phyloP scores from a whole-genome alignment of 106 monocot genomes.

The Phalaenopsis aphrodite region DNA sequence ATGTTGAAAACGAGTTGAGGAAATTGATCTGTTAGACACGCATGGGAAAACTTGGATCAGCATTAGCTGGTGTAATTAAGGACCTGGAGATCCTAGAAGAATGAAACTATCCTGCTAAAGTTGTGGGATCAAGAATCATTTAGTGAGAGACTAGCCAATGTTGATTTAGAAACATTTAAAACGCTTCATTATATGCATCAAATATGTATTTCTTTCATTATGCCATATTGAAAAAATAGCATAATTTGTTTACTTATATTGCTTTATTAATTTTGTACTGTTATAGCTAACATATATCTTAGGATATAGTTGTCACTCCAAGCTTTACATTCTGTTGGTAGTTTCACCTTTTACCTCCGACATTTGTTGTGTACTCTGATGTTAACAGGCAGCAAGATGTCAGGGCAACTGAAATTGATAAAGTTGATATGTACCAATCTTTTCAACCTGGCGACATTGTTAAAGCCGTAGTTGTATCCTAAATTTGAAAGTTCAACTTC shows the following conservation, averaged over 20 bases:
- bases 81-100: too few species aligned
- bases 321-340: neutral
- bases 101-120: too few species aligned
- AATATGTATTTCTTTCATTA: neutral
- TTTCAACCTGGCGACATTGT: slow-evolving; percentile 90
- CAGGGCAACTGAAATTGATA: slow-evolving; percentile 97
- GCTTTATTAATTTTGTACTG: neutral
- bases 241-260: too few species aligned
- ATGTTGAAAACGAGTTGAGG: too few species aligned
- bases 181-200: too few species aligned
- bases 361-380: slow-evolving; percentile 8
- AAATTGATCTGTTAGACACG: too few species aligned
- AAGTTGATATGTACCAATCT: slow-evolving; percentile 93
- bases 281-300: neutral
- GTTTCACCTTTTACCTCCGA: neutral
- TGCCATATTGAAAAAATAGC: neutral
- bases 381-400: slow-evolving; percentile 93
- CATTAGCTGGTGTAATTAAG: too few species aligned
- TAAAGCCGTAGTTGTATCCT: slow-evolving; percentile 94
- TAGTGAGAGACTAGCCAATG: too few species aligned
- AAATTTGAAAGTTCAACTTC: neutral
- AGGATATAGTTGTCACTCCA: neutral
- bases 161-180: too few species aligned
- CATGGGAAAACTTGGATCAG: too few species aligned
- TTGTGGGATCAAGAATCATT: too few species aligned